Evolutionary conservation across 345 rosid species (phyloP).

Genomic region (Turnera subulata): DNA sequence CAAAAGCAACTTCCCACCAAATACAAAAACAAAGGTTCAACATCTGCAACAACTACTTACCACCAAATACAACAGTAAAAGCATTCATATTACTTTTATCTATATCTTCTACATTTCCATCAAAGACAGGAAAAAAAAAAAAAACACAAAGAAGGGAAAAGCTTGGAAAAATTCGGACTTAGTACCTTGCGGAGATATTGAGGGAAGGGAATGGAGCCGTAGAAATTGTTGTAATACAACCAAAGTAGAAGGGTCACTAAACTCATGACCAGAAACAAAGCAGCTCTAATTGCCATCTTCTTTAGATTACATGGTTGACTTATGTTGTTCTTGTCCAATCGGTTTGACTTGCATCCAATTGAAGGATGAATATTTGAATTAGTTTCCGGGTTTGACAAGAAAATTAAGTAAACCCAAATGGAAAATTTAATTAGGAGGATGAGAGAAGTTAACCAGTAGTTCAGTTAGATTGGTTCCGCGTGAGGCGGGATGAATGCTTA

Average conservation of each 20-base stretch:
- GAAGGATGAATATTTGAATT: neutral
- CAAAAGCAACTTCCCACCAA: too few relatives aligned
- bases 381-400: neutral
- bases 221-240: conserved; percentile 1
- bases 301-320: neutral
- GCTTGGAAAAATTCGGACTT: neutral
- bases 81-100: too few relatives aligned
- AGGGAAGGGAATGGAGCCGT: neutral
- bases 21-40: conserved; percentile 25
- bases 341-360: too few relatives aligned
- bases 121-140: too few relatives aligned
- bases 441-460: too few relatives aligned
- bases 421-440: too few relatives aligned
- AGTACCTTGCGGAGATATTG: conserved; percentile 2
- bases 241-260: neutral
- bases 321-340: too few relatives aligned
- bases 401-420: too few relatives aligned
- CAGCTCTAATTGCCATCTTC: conserved; percentile 1
- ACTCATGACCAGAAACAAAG: neutral
- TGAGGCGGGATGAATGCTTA: too few relatives aligned
- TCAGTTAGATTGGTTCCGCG: too few relatives aligned
- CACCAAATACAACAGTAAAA: conserved; percentile 43
- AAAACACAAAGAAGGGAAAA: too few relatives aligned
- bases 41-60: conserved; percentile 37
- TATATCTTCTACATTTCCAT: too few relatives aligned